Base-by-base conservation (phyloP, 495 filamentous ascomycete species). In the Pyronema omphalodes region DNA sequence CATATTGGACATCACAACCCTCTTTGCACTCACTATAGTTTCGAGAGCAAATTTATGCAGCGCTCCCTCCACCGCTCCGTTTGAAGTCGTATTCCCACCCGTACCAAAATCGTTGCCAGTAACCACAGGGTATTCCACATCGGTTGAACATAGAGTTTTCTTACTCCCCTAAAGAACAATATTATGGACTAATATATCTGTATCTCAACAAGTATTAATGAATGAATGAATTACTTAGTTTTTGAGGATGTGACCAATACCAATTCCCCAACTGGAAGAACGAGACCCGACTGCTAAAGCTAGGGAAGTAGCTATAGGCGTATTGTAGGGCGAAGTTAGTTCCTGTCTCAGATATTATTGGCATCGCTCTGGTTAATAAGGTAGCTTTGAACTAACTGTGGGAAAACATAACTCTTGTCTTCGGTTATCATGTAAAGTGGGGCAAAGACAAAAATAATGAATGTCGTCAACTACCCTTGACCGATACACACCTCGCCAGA, bases 151-250 rank as follows among this genome's bases (percentile, higher is more conserved):
- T 23, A 83, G 69, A 0, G 72, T 65, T 55, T 75, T 68, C 35
- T 68, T 67, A 34, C 60, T 62, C n/a, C 66, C 63, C 12, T 65
- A 65, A 60, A 82, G 83, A 15, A 69, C 70, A 61, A 73, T 81
- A 54, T 71, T 75, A 69, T 83, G 70, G 40, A 81, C 74, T 9
- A 82, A 68, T 2, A 81, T 58, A 67, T 83, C 77, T 12, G 80
- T 80, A 35, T 77, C 79, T 52, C 77, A 65, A 43, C 81, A 74
- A 15, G 76, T 76, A 69, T 85, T 80, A 69, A 84, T 76, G 23
- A 44, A 77, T 70, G 51, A 68, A 64, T 43, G 66, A 58, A 68
- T 60, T 58, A 5, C 23, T 29, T 29, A 70, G 49, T 69, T 73
- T 64, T 74, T 71, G 60, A 65, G 70, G 52, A 75, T 68, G 57